Base-by-base conservation (phyloP, 441 rosid genomes). In the Bocquillonia castaneifolia region DNA sequence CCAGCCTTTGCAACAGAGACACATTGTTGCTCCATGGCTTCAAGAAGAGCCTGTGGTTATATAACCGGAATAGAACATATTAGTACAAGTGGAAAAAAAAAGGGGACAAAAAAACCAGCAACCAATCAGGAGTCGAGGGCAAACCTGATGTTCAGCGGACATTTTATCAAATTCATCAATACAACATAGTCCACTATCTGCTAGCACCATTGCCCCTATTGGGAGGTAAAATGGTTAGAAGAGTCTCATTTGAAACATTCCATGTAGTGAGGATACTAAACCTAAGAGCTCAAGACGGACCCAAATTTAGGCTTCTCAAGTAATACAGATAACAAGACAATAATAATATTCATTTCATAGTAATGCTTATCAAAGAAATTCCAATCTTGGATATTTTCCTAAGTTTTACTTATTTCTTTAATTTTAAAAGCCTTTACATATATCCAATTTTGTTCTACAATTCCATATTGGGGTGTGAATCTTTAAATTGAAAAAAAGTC, bases 1-100 rank as follows among this genome's bases (percentile, higher is more conserved):
- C 99, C 99, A 75, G 99, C 99, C 82, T 94, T 94, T 63, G 99
- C 98, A 57, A 94, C 93, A 71, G 99, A 94, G 71, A 94, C 99
- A 75, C 94, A 88, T 75, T 92, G 99, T 77, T 94, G 99, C 75
- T 94, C 99, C 99, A 92, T 94, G 76, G 99, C 99, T 88, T 94
- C 99, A 77, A 94, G 82, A 76, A 94, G 85, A 66, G 98, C 92
- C 99, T 94, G 86, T 50, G 57, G 52, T 39, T 74, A 67, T n/a
- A n/a, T 64, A 68, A 62, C 57, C 56, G 67, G 66, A 72, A 77
- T 70, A 59, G 73, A 66, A 31, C 47, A 53, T 63, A 66, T 58
- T 67, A 32, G 70, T 68, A 45, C 34, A 70, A 66, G 71, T 63
- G 59, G 74, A 34, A 50, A 75, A 59, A 72, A 29, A 36, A 55